Conservation (phyloP, 257 asterid species). For the Perilla frutescens region DNA sequence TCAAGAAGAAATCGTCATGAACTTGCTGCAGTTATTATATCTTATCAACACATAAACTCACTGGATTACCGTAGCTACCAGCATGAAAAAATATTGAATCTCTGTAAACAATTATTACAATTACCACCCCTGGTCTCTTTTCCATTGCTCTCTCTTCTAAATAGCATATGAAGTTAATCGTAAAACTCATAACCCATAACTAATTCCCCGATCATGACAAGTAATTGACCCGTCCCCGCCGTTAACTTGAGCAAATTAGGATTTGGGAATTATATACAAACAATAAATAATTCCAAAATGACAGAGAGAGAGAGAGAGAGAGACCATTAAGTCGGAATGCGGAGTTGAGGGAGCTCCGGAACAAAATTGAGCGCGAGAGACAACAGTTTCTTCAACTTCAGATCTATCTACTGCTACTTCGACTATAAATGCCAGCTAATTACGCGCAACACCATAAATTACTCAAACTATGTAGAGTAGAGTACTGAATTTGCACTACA, state of each 20-base stretch:
- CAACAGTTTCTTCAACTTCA: slow-evolving; percentile 41
- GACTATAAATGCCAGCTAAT: slow-evolving; percentile 32
- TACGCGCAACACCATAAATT: slow-evolving; percentile 1
- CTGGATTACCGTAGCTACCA: slow-evolving; percentile 16
- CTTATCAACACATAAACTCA: slow-evolving; percentile 6
- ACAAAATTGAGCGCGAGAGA: slow-evolving; percentile 29
- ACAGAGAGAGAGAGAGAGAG: not conserved
- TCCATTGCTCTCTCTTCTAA: slow-evolving; percentile 1
- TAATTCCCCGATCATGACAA: slow-evolving; percentile 25
- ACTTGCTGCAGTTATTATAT: slow-evolving; percentile 6
- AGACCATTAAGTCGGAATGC: slow-evolving; percentile 42
- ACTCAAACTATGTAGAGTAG: slow-evolving; percentile 20
- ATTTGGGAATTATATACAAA: slow-evolving; percentile 15
- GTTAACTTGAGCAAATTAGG: slow-evolving; percentile 14
- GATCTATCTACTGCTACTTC: slow-evolving; percentile 45
- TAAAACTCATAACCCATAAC: slow-evolving; percentile 9
- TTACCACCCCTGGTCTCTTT: not conserved
- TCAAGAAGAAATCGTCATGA: not conserved
- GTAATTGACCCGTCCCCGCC: slow-evolving; percentile 13
- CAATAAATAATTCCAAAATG: slow-evolving; percentile 12
- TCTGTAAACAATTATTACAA: slow-evolving; percentile 5
- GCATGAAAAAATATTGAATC: slow-evolving; percentile 28
- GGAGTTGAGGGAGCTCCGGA: slow-evolving; percentile 32
- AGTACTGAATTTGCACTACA: slow-evolving; percentile 23
- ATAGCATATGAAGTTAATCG: not conserved